These are phyloP conservation scores for Psilocybe sp. DNA, from an alignment of 768 basidiomycete genomes.

Conservation along the genomic window DNA sequence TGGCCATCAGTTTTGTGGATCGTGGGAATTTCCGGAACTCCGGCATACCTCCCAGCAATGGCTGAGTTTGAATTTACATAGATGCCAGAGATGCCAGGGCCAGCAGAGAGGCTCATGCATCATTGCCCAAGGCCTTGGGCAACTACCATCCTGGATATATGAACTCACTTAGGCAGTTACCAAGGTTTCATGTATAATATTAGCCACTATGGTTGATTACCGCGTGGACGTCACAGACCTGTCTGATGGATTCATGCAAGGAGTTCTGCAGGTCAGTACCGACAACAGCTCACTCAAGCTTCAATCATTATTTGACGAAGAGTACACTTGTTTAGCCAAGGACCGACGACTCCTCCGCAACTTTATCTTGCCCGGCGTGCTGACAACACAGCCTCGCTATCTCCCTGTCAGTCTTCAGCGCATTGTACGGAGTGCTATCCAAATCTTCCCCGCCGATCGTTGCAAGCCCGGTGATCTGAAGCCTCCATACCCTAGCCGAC, in stretches of 20 bases:
- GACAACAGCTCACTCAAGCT: conserved; percentile 82
- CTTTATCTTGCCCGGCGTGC: conserved; percentile 79
- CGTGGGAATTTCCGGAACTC: too few relatives aligned
- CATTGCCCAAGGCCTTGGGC: too few relatives aligned
- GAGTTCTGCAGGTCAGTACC: conserved; percentile 82
- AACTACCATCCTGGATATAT: too few relatives aligned
- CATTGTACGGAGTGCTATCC: conserved; percentile 91
- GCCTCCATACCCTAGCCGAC: too few relatives aligned
- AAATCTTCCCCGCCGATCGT: conserved; percentile 96
- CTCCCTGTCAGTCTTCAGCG: conserved; percentile 95
- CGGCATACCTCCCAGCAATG: too few relatives aligned
- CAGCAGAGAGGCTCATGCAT: too few relatives aligned
- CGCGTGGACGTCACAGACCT: conserved; percentile 93
- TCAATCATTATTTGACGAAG: conserved; percentile 80
- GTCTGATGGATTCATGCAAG: conserved; percentile 72
- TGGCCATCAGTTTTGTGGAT: too few relatives aligned
- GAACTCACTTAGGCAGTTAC: too few relatives aligned
- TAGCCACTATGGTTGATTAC: too few relatives aligned
- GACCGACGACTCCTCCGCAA: conserved; percentile 79
- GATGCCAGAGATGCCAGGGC: too few relatives aligned
- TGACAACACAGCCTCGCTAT: conserved; percentile 72
- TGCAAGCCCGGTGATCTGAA: conserved; percentile 92
- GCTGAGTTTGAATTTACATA: too few relatives aligned
- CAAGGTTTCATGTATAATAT: too few relatives aligned
- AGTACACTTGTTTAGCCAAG: conserved; percentile 52